Evolutionary conservation across 2,329 filamentous ascomycete genomes (phyloP), one percentile per base, ranked within the genome.

Genomic region (Ceratocystis diversiconidia): DNA sequence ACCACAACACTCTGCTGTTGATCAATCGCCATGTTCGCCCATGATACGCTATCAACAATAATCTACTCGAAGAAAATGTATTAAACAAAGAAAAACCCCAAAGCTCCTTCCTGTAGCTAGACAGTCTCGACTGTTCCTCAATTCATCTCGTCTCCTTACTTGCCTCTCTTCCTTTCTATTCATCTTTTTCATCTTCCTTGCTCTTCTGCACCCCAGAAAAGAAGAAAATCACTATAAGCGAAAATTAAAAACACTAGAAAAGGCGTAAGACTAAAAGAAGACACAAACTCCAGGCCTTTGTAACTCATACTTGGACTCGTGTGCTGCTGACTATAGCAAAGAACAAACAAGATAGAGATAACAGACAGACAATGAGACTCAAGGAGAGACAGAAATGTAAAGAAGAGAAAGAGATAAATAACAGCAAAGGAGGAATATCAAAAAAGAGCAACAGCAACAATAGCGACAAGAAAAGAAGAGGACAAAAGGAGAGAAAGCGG

Each of bases 221-320:
- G 57, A 28, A 64, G 43, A 67, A 67, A 19, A 59, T 41, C 36
- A 41, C 36, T 32, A 67, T 62, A 55, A 64, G 46, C n/a, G n/a
- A 62, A 44, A 28, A 61, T 7, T n/a, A 44, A 50, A 50, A 50
- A 50, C 8, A 50, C 17, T 19, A 57, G 22, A 57, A 32, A 57
- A n/a, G 30, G 48, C 7, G 48, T 52, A 25, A 52, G 46, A 65
- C 43, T 28, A 28, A 59, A 63, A 63, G 43, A 41, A 50, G 52
- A 67, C 55, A 62, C 15, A 65, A 50, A 55, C 61, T 66, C 65
- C 61, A 66, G 43, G 61, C 65, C 65, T 64, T 64, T 64, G 52
- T 61, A 64, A 66, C 65, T 66, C 55, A 55, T 61, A 36, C 19
- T 66, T 41, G 36, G 41, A 43, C 48, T 50, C 36, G 36, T 15